Conservation (phyloP, 192 early-diverging fungal species). For the Podila clonocystis region DNA sequence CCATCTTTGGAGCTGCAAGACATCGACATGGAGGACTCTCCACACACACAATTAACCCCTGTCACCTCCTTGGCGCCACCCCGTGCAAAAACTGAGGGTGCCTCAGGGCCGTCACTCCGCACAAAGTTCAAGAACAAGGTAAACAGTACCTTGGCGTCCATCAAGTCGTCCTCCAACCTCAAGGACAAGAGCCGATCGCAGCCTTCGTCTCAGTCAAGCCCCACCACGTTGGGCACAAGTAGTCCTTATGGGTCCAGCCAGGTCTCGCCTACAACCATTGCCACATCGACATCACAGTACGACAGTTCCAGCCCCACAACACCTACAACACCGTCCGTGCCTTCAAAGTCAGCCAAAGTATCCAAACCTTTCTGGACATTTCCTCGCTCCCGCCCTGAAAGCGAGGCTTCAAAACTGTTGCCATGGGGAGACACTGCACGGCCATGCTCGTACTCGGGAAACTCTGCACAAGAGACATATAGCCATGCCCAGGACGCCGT, state of each 20-base stretch:
- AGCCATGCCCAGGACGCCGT: constrained; percentile 5
- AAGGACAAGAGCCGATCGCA: constrained; percentile 2
- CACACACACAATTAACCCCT: neutral
- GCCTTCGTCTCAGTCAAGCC: neutral
- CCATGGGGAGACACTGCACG: constrained; percentile 1
- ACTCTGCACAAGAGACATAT: neutral
- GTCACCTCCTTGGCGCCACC: neutral
- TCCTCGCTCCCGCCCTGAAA: constrained; percentile 7
- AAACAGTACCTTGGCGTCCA: constrained; percentile 38
- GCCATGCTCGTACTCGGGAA: neutral
- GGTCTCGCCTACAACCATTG: neutral
- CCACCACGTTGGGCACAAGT: neutral
- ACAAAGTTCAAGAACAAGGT: constrained; percentile 42
- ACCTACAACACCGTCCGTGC: neutral
- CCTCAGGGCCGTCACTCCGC: constrained; percentile 20
- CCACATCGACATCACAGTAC: neutral
- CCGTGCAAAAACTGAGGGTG: neutral
- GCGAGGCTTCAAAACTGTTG: constrained; percentile 3
- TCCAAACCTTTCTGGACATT: constrained; percentile 38
- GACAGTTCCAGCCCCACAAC: neutral
- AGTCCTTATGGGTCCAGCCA: constrained; percentile 1
- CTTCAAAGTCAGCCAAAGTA: neutral
- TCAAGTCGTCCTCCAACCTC: constrained; percentile 40
- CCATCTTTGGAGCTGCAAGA: neutral
- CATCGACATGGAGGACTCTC: neutral